Percentiles rank a stretch among this genome's conserved stretches.
Evolutionary conservation across 192 early-diverging fungal species (phyloP).

Genomic region (Lobosporangium transversale): DNA sequence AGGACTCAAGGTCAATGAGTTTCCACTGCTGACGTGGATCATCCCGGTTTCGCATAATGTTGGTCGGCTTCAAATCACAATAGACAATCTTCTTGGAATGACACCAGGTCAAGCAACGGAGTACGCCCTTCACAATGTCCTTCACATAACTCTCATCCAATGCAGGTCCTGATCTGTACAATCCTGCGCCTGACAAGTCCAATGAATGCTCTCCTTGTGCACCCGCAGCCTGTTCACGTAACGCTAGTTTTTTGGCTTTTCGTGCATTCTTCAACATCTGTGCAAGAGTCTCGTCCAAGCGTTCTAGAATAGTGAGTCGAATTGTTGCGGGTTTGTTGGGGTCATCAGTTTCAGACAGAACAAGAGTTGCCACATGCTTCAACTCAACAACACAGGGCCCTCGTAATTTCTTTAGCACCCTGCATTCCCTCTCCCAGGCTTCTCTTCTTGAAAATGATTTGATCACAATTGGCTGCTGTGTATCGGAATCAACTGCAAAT

Average conservation of each 20-base stretch:
- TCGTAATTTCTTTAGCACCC: constrained; percentile 49
- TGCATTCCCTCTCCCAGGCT: constrained; percentile 63
- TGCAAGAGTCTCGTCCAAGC: constrained; percentile 56
- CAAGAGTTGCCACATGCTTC: constrained; percentile 58
- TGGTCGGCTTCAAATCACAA: constrained; percentile 61
- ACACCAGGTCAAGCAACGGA: constrained; percentile 54
- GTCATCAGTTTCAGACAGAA: constrained; percentile 44
- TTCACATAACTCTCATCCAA: constrained; percentile 21
- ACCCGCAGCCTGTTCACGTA: constrained; percentile 29
- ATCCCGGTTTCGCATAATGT: constrained; percentile 55
- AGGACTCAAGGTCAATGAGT: constrained; percentile 59
- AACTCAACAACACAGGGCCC: constrained; percentile 55
- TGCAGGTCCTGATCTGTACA: constrained; percentile 20
- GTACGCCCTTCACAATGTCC: constrained; percentile 52
- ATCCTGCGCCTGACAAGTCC: constrained; percentile 12
- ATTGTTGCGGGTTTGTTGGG: constrained; percentile 27
- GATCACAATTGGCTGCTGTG: constrained; percentile 41
- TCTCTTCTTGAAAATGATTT: constrained; percentile 59
- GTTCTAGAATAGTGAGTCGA: constrained; percentile 56
- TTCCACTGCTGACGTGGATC: constrained; percentile 54
- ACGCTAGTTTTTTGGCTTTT: constrained; percentile 30
- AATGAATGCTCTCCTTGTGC: constrained; percentile 5
- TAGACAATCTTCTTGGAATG: constrained; percentile 58
- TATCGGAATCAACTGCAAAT: constrained; percentile 46
- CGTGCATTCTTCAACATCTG: constrained; percentile 39